A percentile compares a stretch with the other conserved stretches of the same genome.
Conservation (phyloP, 495 filamentous ascomycete genomes). For the Penicillium roqueforti region DNA sequence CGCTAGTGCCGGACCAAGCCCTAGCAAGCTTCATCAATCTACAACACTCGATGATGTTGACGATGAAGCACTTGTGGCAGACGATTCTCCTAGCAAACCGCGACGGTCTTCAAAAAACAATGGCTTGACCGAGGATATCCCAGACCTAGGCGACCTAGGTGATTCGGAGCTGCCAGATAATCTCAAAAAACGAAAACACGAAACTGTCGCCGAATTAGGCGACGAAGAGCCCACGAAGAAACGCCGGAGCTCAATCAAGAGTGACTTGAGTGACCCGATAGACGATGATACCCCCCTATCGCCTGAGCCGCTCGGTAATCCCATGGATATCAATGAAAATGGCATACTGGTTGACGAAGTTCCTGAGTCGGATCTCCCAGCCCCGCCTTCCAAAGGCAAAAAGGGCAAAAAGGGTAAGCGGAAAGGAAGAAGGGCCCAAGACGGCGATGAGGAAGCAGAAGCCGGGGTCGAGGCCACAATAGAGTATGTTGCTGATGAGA, state of each 20-base stretch:
- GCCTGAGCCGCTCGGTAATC: slow-evolving; percentile 36
- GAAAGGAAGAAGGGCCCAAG: slow-evolving; percentile 38
- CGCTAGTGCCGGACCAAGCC: slow-evolving; percentile 53
- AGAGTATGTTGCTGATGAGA: slow-evolving; percentile 34
- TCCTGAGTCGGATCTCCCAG: slow-evolving; percentile 35
- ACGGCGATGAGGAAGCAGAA: slow-evolving; percentile 38
- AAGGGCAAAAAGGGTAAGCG: slow-evolving; percentile 45
- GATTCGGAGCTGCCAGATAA: slow-evolving; percentile 31
- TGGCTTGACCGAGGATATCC: slow-evolving; percentile 26
- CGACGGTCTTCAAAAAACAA: slow-evolving; percentile 33
- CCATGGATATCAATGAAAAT: slow-evolving; percentile 31
- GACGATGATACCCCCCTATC: slow-evolving; percentile 26
- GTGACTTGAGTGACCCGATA: slow-evolving; percentile 43
- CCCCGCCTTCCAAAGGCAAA: slow-evolving; percentile 28
- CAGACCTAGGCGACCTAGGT: slow-evolving; percentile 33
- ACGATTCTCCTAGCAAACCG: slow-evolving; percentile 43
- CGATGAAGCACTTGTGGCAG: slow-evolving; percentile 35
- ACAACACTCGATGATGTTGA: slow-evolving; percentile 46
- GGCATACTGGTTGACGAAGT: slow-evolving; percentile 38
- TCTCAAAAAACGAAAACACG: slow-evolving; percentile 48
- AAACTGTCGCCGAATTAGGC: slow-evolving; percentile 37
- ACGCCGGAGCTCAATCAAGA: slow-evolving; percentile 44
- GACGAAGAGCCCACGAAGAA: slow-evolving; percentile 44
- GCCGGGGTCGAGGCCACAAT: slow-evolving; percentile 23
- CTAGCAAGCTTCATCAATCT: slow-evolving; percentile 60